Evolutionary conservation across 345 rosid genomes (phyloP), one percentile per base, ranked within the genome.

Genomic region (Euphorbia lathyris): DNA sequence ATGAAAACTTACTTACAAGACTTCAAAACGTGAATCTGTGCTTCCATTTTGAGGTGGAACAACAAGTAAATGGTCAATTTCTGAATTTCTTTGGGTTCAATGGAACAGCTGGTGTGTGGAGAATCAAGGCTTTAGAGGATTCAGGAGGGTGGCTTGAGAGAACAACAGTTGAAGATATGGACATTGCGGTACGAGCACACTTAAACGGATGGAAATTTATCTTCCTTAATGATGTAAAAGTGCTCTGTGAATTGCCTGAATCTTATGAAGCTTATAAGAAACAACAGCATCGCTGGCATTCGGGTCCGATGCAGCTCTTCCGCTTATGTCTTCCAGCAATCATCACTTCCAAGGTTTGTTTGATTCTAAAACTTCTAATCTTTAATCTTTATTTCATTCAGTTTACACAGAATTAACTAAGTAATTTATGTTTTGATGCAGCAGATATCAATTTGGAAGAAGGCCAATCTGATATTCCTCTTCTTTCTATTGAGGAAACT

Each of bases 141-240:
- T 91, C 93, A 1, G 97, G 97, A 6, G 97, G 97, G 0, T 92
- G 97, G 97, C 90, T 92, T 2, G 97, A 92, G 67, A 85, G 97
- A 77, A 92, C 97, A 0, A 92, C 97, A 0, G 97, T 92, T 7
- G 97, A 92, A 72, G 97, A 92, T 71, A 92, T 92, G 97, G 97
- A 92, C 67, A 90, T 92, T 9, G 96, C 97, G 0, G 97, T 92
- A 56, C 79, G 97, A 65, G 97, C 98, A 0, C 98, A 92, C 77
- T 82, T 92, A 42, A 78, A 84, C 25, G 96, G 98, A 0, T 93
- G 98, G 98, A 90, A 87, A 68, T 90, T 93, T 55, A 78, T 93
- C 60, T 90, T 78, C 67, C 89, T 93, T 8, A 88, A 93, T 48
- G 98, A 93, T 50, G 95, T 90, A 7, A 83, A 78, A 77, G 97